phyloP scores from a whole-genome alignment of 176 grass and related monocot species.

The Miscanthus lutarioriparius region DNA sequence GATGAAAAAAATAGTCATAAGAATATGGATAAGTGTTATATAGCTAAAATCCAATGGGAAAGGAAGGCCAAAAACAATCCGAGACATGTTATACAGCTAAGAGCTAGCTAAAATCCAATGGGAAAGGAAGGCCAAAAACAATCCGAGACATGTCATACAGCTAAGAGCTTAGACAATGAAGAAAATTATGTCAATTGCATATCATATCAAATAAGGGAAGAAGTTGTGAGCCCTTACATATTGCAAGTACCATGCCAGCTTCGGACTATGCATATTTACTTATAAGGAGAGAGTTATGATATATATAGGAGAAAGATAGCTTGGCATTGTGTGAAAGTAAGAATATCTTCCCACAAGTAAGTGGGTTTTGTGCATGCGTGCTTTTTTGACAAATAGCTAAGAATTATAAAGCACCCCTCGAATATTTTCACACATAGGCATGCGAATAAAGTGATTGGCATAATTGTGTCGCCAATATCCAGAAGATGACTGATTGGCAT shows the following conservation, averaged over 20 bases:
- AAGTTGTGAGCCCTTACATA: slow-evolving; percentile 5
- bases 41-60: background rate
- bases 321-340: background rate
- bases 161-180: background rate
- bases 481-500: background rate
- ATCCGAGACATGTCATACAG: background rate
- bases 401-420: background rate
- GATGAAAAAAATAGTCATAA: background rate
- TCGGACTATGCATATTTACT: background rate
- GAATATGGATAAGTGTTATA: background rate
- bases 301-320: background rate
- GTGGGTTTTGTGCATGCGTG: background rate
- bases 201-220: background rate
- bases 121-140: background rate
- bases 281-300: background rate
- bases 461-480: slow-evolving; percentile 3
- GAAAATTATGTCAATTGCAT: background rate
- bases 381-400: background rate
- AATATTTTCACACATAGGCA: background rate
- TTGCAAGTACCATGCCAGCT: background rate
- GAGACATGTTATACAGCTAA: background rate
- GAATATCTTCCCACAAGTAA: background rate
- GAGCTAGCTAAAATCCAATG: background rate
- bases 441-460: background rate
- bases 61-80: background rate